Base-by-base conservation (phyloP, 768 basidiomycete genomes). In the Pholiota conissans region DNA sequence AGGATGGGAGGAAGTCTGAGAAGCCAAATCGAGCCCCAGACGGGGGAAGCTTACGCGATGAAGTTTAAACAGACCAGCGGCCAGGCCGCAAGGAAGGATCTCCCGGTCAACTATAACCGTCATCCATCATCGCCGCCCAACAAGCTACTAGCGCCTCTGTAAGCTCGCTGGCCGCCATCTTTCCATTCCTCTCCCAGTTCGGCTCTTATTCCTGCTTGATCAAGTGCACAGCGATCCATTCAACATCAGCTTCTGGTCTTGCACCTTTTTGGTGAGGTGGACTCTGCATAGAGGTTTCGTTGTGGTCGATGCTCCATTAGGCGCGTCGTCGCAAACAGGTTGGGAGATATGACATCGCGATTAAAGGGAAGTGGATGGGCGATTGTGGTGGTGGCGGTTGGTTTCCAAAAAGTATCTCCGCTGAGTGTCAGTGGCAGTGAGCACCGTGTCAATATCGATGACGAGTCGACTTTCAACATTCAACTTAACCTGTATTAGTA, bases 81-180 rank as follows among this genome's bases (percentile, higher is more conserved):
- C 24, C 10, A 40, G 37, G 11, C 37, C 52, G 37, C 24, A 22
- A 40, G 26, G 18, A 39, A 42, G 3, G 32, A 3, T 37, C 10
- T 45, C 42, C 42, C 42, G 42, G 42, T 22, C 42, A 45, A 47
- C 20, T 37, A 47, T 16, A 6, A 57, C 56, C 56, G 52, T 52
- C 60, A 45, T 42, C 40, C 6, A 22, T 22, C 9, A 42, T 22
- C 20, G 18, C 42, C 42, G 7, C 24, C 20, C 18, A 45, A 45
- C 22, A 22, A 20, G 20, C 42, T 9, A 20, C 42, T 24, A 45
- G 10, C 42, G 4, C 20, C 42, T 40, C 39, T 10, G 20, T 45
- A 45, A 20, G 8, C 20, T 45, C 42, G 22, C 22, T 45, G 42
- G 42, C 20, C 20, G 7, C 20, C 42, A 7, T 20, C 9, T 45